Base-by-base conservation (phyloP, 108 stramenopile species). In the Pinguiococcus pyrenoidosus region DNA sequence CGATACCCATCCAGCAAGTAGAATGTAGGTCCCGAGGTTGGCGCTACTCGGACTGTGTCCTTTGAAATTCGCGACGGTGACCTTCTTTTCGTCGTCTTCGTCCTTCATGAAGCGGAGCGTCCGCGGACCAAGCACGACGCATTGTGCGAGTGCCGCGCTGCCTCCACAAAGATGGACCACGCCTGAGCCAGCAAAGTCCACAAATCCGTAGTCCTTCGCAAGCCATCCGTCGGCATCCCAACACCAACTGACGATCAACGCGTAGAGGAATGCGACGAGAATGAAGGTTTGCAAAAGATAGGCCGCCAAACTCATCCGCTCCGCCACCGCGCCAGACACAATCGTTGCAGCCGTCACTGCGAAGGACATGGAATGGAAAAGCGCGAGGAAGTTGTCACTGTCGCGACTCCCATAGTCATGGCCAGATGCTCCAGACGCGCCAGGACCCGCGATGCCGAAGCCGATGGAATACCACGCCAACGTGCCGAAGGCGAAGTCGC, bases 151-250 rank as follows among this genome's bases (percentile, higher is more conserved):
- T 0, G 85, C 85, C 4, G 83, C 84, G 18, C 60, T 38, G 23
- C 89, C 89, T 26, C 89, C 85, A 3, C 74, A 73, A 26, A 83
- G 29, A 51, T 87, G 85, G 6, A 84, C 83, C 9, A 78, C 77
- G 8, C 72, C 78, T 6, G 65, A 72, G n/a, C 85, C 85, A 8
- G 85, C 79, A 54, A 84, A 83, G 48, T 87, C 85, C 20, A 79
- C 49, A 10, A 76, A 46, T 25, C 82, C 81, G 52, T 66, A 56
- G 32, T 79, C 85, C 26, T n/a, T n/a, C n/a, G n/a, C 30, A 21
- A 57, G 12, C 56, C 56, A 13, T 16, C 28, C 2, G 23, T 21
- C 18, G 40, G n/a, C n/a, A n/a, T n/a, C 44, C 51, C 51, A 51
- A 6, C 44, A 54, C 63, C 60, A 62, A 60, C 62, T 60, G 0